These are phyloP conservation scores for Mycogone perniciosa DNA, from an alignment of 2,329 filamentous ascomycete genomes.

Conservation along the genomic window DNA sequence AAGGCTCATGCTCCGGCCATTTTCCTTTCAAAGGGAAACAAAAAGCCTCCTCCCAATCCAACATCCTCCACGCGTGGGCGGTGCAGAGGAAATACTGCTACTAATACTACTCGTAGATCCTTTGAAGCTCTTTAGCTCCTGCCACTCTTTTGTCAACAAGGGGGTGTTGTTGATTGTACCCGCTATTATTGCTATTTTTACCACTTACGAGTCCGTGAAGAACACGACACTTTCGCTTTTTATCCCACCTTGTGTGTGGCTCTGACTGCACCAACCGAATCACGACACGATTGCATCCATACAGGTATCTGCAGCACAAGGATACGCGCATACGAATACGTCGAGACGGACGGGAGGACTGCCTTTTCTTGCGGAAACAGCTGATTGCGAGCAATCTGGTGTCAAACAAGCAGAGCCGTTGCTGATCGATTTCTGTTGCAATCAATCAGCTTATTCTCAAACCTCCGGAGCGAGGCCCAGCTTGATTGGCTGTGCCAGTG, in stretches of 20 bases:
- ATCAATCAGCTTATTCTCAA: no score
- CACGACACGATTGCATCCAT: background rate
- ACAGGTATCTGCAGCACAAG: background rate
- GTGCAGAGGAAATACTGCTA: background rate
- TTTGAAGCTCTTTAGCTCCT: slow-evolving; percentile 7
- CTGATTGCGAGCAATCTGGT: background rate
- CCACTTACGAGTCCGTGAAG: background rate
- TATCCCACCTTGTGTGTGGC: background rate
- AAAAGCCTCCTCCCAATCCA: background rate
- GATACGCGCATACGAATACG: background rate
- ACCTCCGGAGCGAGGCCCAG: no score
- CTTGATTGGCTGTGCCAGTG: no score
- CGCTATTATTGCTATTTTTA: background rate
- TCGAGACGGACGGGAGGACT: background rate
- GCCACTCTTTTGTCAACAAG: background rate
- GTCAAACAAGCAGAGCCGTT: no score
- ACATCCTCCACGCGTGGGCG: background rate
- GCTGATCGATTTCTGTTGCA: no score
- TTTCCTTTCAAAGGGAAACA: background rate
- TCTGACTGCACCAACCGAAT: background rate
- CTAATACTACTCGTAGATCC: background rate
- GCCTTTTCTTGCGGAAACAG: background rate
- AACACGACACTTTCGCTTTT: slow-evolving; percentile 1
- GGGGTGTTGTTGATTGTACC: background rate
- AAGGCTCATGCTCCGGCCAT: background rate